Evolutionary conservation across 2,329 filamentous ascomycete genomes (phyloP), one percentile per base, ranked within the genome.

Genomic region (Microcyclosporella mali): DNA sequence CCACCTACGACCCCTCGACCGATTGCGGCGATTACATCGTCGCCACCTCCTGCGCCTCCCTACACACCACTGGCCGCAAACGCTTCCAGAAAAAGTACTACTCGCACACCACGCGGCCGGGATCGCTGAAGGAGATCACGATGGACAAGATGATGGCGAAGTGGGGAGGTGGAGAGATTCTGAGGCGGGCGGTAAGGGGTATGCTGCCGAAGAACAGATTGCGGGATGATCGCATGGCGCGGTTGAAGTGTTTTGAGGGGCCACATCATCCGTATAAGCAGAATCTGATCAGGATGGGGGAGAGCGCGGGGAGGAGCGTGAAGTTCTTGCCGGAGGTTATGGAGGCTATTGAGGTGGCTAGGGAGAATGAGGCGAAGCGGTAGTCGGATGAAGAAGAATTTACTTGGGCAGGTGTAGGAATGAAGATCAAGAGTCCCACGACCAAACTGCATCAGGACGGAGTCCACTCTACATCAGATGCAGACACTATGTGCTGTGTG

Each of bases 21-120:
- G 92, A 98, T 75, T 97, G 92, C 75, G 92, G 92, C 57, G 92
- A 98, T 79, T 98, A 98, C 68, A 89, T 98, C 10, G 90, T 98
- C 1, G 45, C 34, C 27, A 89, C 87, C 29, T 83, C 88, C 66
- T 97, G 92, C 73, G 78, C 84, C 31, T 82, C 90, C 36, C 74
- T 98, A 37, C 82, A 89, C 70, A 84, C 82, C 1, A 97, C 92
- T 6, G 92, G 92, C 55, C 85, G 86, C 65, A 98, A 98, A 73
- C 85, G 82, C 65, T 83, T 79, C 69, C 87, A 94, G 72, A 98
- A 98, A 75, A 82, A 81, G 54, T 98, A 98, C 76, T 95, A 95
- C 74, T 80, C 86, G 41, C 92, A 97, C 69, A 94, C 82, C 55
- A 97, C 92, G 17, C 78, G 88, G 10, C 92, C 92, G 0, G 92